Conservation (phyloP, 495 filamentous ascomycete genomes). For the Daldinia grandis region DNA sequence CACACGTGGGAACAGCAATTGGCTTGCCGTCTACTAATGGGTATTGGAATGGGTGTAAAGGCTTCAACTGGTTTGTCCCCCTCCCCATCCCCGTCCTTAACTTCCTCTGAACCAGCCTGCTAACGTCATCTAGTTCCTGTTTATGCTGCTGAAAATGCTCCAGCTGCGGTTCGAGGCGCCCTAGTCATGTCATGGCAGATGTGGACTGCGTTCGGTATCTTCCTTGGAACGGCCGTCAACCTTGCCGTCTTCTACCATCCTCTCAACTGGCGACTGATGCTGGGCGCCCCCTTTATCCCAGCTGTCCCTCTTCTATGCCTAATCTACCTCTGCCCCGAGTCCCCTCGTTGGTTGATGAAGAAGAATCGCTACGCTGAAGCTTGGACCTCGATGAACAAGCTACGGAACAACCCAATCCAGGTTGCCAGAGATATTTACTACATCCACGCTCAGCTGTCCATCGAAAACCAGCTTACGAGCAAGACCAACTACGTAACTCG, state of each 20-base stretch:
- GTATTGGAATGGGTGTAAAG: conserved; percentile 75
- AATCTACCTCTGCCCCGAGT: conserved; percentile 79
- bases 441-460: conserved; percentile 66
- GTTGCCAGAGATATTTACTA: conserved; percentile 81
- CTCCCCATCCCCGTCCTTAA: not conserved
- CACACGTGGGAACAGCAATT: conserved; percentile 71
- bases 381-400: conserved; percentile 65
- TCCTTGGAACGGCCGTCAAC: conserved; percentile 75
- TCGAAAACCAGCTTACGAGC: conserved; percentile 50
- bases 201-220: conserved; percentile 85
- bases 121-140: conserved; percentile 69
- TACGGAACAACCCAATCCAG: conserved; percentile 72
- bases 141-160: conserved; percentile 79
- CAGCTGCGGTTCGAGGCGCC: conserved; percentile 76
- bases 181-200: conserved; percentile 89
- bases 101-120: conserved; percentile 33
- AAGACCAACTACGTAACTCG: conserved; percentile 59
- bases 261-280: conserved; percentile 75
- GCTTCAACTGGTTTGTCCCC: conserved; percentile 51
- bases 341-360: conserved; percentile 69
- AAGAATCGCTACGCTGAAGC: conserved; percentile 70
- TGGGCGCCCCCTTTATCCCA: conserved; percentile 81
- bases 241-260: conserved; percentile 66
- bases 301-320: conserved; percentile 71
- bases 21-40: conserved; percentile 69